Conservation (phyloP, 2,329 filamentous ascomycete species). For the Stagonosporopsis vannaccii region DNA sequence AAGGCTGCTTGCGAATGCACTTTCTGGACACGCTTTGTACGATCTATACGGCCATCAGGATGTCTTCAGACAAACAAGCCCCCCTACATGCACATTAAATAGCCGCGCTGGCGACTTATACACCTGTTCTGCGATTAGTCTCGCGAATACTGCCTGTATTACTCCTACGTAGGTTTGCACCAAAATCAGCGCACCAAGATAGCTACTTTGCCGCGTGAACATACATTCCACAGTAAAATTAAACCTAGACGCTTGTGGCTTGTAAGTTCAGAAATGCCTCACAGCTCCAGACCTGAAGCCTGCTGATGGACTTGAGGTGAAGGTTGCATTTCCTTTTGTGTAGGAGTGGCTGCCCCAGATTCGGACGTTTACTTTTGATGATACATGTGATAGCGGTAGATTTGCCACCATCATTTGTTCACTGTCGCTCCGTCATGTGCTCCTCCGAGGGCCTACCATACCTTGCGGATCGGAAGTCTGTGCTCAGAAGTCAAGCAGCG, state of each 20-base stretch:
- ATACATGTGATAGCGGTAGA: conserved; percentile 32
- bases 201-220: not conserved
- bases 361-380: conserved; percentile 11
- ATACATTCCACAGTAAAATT: not conserved
- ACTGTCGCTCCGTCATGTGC: conserved; percentile 21
- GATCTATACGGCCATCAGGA: not conserved
- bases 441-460: not conserved
- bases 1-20: not conserved
- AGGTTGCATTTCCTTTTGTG: conserved; percentile 23
- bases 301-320: conserved; percentile 26
- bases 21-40: not conserved
- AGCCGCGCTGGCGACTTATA: not conserved
- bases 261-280: conserved; percentile 9
- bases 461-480: conserved; percentile 1
- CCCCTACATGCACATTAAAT: not conserved
- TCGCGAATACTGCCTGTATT: not conserved
- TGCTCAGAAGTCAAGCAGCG: not conserved
- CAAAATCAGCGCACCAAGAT: not conserved
- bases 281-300: conserved; percentile 21
- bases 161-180: not conserved
- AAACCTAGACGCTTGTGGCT: conserved; percentile 19
- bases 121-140: not conserved
- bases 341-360: conserved; percentile 21
- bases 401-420: conserved; percentile 21
- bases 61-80: not conserved